phyloP scores from a whole-genome alignment of 495 filamentous ascomycete genomes.

The Pyrenula massariospora region DNA sequence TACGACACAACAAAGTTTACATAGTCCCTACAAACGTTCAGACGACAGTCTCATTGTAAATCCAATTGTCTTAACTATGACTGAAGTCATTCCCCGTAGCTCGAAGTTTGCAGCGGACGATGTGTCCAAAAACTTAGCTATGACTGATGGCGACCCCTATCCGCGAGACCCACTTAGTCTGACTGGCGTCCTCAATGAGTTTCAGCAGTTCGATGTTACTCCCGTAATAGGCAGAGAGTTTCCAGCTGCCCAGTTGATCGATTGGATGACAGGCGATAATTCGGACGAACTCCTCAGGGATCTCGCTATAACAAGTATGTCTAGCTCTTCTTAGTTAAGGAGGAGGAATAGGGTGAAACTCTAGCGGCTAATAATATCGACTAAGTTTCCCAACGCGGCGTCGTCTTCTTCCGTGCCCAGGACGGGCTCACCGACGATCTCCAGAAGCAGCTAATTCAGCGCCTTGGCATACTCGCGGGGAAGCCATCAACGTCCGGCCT shows the following conservation, averaged over 20 bases:
- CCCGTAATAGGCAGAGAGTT: slow-evolving; percentile 60
- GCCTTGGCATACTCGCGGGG: slow-evolving; percentile 52
- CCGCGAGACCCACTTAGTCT: slow-evolving; percentile 36
- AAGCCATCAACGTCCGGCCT: slow-evolving; percentile 52
- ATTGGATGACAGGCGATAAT: slow-evolving; percentile 49
- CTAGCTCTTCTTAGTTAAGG: too few species aligned
- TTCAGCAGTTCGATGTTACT: slow-evolving; percentile 51
- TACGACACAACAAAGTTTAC: too few species aligned
- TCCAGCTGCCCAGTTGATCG: slow-evolving; percentile 42
- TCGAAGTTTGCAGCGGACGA: not conserved
- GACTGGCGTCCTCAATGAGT: slow-evolving; percentile 42
- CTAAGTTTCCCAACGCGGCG: slow-evolving; percentile 65
- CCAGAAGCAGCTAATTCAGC: slow-evolving; percentile 56
- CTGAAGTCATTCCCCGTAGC: too few species aligned
- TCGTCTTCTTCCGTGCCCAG: slow-evolving; percentile 74
- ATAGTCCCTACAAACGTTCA: too few species aligned
- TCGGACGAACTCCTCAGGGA: slow-evolving; percentile 56
- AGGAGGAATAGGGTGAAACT: too few species aligned
- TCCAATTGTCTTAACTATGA: too few species aligned
- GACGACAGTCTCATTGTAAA: too few species aligned
- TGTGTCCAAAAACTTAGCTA: slow-evolving; percentile 1
- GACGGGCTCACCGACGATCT: slow-evolving; percentile 50
- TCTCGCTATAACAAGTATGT: slow-evolving; percentile 50
- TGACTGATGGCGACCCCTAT: too few species aligned
- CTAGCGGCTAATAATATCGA: not conserved